Base-by-base conservation (phyloP, 768 basidiomycete species). In the Psilocybe azurescens region DNA sequence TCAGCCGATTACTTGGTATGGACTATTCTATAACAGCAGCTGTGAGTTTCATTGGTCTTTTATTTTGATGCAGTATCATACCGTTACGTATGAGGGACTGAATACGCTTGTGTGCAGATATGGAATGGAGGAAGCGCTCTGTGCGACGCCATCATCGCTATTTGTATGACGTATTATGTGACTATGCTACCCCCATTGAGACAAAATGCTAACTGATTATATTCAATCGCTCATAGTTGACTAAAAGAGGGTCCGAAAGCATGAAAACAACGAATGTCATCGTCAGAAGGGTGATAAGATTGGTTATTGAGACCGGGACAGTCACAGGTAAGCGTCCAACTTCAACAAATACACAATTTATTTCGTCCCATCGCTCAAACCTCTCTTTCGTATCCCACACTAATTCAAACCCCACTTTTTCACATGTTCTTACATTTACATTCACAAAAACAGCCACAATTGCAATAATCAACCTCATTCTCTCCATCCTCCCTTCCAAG, bases 391-490 rank as follows among this genome's bases (percentile, higher is more conserved):
- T 24, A 24, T 0, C 24, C 24, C 24, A 24, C 24, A 24, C 24
- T 24, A 24, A 24, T 24, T 24, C 24, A 0, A 24, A 24, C 24
- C 24, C 24, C 24, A 24, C 24, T 24, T 24, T 24, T 24, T 2
- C 24, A 24, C 24, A 24, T 24, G 24, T 2, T 24, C 24, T 24
- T 24, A 24, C 24, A 24, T 24, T 24, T 24, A 24, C 24, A 24
- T 24, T 24, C 24, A 24, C 24, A 0, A 24, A 24, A 41, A 56
- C 29, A 63, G 62, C 62, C 3, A 32, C 53, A 3, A 41, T 63
- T 1, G 57, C 57, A 2, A 54, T 58, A 28, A 33, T 63, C n/a
- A 63, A 54, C n/a, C 47, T 63, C 20, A 30, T 63, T 13, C 62
- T 58, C 7, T 33, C 29, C 2, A 36, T 54, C 14, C 57, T 63